Percentiles rank a stretch among this genome's conserved stretches.
phyloP scores from a whole-genome alignment of 331 rosid species.

The Malus hybrid region DNA sequence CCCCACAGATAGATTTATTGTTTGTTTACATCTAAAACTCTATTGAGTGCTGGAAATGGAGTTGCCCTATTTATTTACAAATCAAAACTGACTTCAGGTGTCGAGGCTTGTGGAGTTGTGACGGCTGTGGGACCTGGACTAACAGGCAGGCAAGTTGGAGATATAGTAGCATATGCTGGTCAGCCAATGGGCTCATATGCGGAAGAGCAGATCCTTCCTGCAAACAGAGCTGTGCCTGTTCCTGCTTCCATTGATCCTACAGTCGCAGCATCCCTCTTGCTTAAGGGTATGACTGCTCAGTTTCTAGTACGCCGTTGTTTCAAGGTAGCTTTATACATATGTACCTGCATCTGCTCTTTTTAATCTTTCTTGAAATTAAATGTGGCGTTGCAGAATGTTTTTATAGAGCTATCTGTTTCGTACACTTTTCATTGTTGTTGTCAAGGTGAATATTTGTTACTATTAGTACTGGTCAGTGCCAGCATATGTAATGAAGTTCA shows the following conservation, averaged over 20 bases:
- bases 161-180: conserved; percentile 75
- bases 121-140: conserved; percentile 81
- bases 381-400: neutral
- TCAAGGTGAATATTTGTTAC: neutral
- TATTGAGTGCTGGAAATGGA: neutral
- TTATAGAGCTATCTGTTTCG: neutral
- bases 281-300: conserved; percentile 79
- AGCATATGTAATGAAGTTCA: neutral
- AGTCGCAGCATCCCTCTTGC: conserved; percentile 64
- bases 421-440: neutral
- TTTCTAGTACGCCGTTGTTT: conserved; percentile 65
- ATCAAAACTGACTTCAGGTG: conserved; percentile 34
- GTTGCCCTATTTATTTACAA: neutral
- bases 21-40: neutral
- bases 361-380: too few species aligned
- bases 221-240: conserved; percentile 61
- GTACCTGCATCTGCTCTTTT: neutral
- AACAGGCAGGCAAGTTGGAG: conserved; percentile 73
- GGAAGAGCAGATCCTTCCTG: conserved; percentile 93
- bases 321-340: conserved; percentile 40
- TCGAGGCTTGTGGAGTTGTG: conserved; percentile 92
- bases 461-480: neutral
- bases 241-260: conserved; percentile 71
- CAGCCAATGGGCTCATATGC: conserved; percentile 80
- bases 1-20: neutral